A percentile compares a stretch with the other conserved stretches of the same genome.
phyloP scores from a whole-genome alignment of 768 basidiomycete genomes.

The Boletus insuetus region DNA sequence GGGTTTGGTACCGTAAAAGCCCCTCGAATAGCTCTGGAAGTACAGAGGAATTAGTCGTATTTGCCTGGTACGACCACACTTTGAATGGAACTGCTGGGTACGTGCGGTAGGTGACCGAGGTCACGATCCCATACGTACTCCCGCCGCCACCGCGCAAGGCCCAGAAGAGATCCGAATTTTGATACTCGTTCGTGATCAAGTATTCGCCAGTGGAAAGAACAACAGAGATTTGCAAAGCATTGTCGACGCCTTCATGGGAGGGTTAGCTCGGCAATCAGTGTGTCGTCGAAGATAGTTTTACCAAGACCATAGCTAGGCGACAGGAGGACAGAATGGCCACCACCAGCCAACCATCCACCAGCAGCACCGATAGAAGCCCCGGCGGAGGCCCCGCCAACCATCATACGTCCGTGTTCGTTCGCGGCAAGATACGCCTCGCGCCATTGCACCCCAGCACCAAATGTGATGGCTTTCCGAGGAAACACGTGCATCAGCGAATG shows the following conservation, averaged over 20 bases:
- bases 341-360: conserved; percentile 52
- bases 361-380: conserved; percentile 45
- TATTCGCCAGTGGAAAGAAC: conserved; percentile 43
- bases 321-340: conserved; percentile 41
- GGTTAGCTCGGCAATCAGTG: background rate
- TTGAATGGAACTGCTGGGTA: conserved; percentile 37
- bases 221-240: conserved; percentile 45
- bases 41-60: conserved; percentile 30
- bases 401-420: conserved; percentile 34
- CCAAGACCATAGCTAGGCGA: conserved; percentile 45
- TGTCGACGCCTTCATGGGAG: conserved; percentile 41
- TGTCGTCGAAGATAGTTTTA: conserved; percentile 13
- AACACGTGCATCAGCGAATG: background rate
- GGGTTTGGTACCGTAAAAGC: conserved; percentile 23
- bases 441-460: conserved; percentile 49
- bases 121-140: conserved; percentile 47
- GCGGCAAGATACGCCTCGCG: conserved; percentile 41
- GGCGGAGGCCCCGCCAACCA: conserved; percentile 43
- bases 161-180: conserved; percentile 52
- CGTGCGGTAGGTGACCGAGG: conserved; percentile 46
- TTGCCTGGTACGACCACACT: conserved; percentile 29
- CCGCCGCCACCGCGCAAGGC: conserved; percentile 53
- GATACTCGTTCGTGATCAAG: conserved; percentile 38
- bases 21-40: conserved; percentile 34
- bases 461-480: conserved; percentile 21